Evolutionary conservation across 495 filamentous ascomycete species (phyloP).

Genomic region (Penicillium silybi): DNA sequence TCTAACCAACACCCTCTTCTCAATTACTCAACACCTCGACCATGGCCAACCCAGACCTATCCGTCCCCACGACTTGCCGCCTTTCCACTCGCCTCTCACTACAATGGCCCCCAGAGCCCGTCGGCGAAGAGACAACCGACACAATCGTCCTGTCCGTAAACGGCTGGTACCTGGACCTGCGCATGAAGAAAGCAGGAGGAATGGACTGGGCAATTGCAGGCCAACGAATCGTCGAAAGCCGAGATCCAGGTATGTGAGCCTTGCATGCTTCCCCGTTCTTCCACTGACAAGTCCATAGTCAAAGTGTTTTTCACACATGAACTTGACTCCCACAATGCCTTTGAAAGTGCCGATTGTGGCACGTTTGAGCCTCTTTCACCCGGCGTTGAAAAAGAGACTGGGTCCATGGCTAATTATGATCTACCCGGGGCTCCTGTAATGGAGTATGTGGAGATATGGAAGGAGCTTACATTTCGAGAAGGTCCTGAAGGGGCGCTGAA

Average conservation of each 20-base stretch:
- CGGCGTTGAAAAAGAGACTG: conserved; percentile 39
- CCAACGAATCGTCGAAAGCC: conserved; percentile 29
- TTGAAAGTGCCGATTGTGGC: conserved; percentile 36
- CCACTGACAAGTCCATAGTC: conserved; percentile 10
- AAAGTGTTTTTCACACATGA: conserved; percentile 39
- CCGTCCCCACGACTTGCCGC: conserved; percentile 16
- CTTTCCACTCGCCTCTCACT: conserved; percentile 42
- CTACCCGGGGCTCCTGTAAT: conserved; percentile 29
- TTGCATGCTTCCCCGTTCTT: background rate
- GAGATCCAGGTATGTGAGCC: conserved; percentile 22
- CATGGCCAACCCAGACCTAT: conserved; percentile 8
- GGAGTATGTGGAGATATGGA: conserved; percentile 41
- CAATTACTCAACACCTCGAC: background rate
- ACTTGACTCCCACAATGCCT: conserved; percentile 37
- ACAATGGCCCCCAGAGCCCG: conserved; percentile 38
- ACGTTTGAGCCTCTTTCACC: conserved; percentile 36
- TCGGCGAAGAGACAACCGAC: conserved; percentile 37
- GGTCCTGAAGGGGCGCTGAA: conserved; percentile 18
- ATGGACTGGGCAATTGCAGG: conserved; percentile 45
- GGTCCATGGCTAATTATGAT: conserved; percentile 38
- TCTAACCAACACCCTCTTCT: background rate
- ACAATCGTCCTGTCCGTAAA: conserved; percentile 43
- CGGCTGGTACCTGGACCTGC: conserved; percentile 43
- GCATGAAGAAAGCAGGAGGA: conserved; percentile 29
- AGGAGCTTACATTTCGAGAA: conserved; percentile 26